Conservation (phyloP, 768 basidiomycete genomes). For the Sarcodon aspratus region DNA sequence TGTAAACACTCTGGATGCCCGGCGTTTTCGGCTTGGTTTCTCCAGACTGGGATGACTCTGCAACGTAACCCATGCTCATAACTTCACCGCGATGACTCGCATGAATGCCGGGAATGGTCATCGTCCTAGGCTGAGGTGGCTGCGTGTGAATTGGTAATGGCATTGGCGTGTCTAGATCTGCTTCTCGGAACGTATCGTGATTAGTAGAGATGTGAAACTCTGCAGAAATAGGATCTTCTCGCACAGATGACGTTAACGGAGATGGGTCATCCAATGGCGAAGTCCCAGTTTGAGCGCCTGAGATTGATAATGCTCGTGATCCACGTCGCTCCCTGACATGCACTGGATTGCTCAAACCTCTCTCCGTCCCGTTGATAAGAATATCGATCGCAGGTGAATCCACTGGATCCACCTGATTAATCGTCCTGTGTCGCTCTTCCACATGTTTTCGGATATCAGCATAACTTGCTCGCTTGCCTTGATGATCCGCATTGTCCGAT, state of each 20-base stretch:
- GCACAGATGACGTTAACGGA: neutral
- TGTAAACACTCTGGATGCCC: constrained; percentile 59
- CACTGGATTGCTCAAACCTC: neutral
- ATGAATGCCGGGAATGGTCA: constrained; percentile 85
- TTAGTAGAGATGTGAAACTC: neutral
- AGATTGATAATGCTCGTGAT: neutral
- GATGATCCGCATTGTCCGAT: neutral
- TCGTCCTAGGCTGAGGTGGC: constrained; percentile 60
- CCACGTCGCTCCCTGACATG: neutral
- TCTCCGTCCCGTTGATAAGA: neutral
- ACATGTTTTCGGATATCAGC: neutral
- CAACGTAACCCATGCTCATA: constrained; percentile 74
- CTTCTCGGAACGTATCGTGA: neutral
- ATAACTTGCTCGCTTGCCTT: neutral
- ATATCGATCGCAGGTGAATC: neutral
- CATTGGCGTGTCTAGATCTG: neutral
- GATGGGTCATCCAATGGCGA: neutral
- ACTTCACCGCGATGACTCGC: constrained; percentile 77
- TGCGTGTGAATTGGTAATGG: constrained; percentile 56
- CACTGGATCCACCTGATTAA: neutral
- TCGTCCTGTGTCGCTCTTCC: neutral
- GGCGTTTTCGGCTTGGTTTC: constrained; percentile 31
- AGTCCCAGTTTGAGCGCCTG: neutral
- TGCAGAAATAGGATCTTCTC: neutral
- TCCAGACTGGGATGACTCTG: constrained; percentile 28